These are phyloP conservation scores for Kwoniella bestiolae DNA, from an alignment of 768 basidiomycete genomes.

Conservation along the genomic window DNA sequence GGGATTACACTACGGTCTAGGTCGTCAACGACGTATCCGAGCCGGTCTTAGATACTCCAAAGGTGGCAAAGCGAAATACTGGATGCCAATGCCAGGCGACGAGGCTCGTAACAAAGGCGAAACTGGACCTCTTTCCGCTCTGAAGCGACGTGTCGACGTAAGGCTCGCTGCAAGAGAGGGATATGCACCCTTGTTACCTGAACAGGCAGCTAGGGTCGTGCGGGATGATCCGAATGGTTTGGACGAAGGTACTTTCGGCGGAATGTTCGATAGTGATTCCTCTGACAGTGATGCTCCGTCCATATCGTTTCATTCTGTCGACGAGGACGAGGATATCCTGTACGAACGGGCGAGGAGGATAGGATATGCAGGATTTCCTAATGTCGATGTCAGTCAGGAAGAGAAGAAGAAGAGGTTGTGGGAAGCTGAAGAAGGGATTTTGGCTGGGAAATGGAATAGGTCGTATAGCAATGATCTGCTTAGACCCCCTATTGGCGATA, in stretches of 20 bases:
- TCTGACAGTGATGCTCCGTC: slow-evolving; percentile 51
- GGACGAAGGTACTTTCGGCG: slow-evolving; percentile 2
- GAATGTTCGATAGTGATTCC: slow-evolving; percentile 57
- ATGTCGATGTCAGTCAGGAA: slow-evolving; percentile 84
- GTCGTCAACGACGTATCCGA: slow-evolving; percentile 80
- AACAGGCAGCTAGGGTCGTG: slow-evolving; percentile 68
- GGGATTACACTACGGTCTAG: slow-evolving; percentile 84
- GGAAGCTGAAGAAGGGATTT: slow-evolving; percentile 82
- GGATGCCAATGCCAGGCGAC: slow-evolving; percentile 76
- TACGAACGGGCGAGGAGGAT: slow-evolving; percentile 77
- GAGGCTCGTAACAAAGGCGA: slow-evolving; percentile 48
- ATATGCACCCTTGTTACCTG: slow-evolving; percentile 73
- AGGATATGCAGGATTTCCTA: slow-evolving; percentile 87
- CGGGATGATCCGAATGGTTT: slow-evolving; percentile 59
- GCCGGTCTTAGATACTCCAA: slow-evolving; percentile 89
- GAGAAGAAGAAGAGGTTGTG: slow-evolving; percentile 68
- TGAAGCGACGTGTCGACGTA: slow-evolving; percentile 55
- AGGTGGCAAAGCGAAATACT: slow-evolving; percentile 93
- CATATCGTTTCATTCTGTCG: slow-evolving; percentile 71
- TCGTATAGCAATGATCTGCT: slow-evolving; percentile 64
- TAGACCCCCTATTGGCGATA: slow-evolving; percentile 56
- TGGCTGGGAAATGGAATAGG: slow-evolving; percentile 67
- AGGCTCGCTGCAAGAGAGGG: slow-evolving; percentile 63
- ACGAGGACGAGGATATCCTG: slow-evolving; percentile 69
- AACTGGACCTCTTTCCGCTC: slow-evolving; percentile 55